A percentile compares a stretch with the other conserved stretches of the same genome.
These are phyloP conservation scores for Lactarius hengduanensis DNA, from an alignment of 768 basidiomycete genomes.

Conservation along the genomic window DNA sequence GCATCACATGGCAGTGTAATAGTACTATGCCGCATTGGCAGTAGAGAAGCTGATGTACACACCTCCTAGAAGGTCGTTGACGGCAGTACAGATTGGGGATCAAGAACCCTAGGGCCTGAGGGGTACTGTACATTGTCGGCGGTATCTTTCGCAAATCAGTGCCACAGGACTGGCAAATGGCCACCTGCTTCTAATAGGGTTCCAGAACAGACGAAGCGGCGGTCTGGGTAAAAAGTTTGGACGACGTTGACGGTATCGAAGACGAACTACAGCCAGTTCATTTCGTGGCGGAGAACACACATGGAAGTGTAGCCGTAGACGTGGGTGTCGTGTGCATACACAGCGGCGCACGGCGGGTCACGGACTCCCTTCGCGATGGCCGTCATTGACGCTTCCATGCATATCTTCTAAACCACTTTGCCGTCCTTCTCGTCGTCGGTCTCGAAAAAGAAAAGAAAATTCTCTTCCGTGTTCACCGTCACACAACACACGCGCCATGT, in stretches of 20 bases:
- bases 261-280: background rate
- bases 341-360: background rate
- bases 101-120: background rate
- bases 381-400: background rate
- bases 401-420: background rate
- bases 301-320: background rate
- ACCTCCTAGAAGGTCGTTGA: background rate
- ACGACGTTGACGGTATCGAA: background rate
- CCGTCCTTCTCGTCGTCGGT: background rate
- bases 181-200: background rate
- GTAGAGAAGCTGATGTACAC: background rate
- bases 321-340: background rate
- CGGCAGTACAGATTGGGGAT: background rate
- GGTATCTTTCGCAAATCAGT: slow-evolving; percentile 1
- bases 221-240: background rate
- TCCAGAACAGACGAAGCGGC: background rate
- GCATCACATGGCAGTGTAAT: background rate
- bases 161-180: background rate
- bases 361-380: background rate
- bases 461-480: background rate
- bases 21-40: background rate
- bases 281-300: background rate
- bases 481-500: slow-evolving; percentile 19
- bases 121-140: background rate
- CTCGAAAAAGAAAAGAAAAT: background rate